Percentiles rank a stretch among this genome's conserved stretches.
phyloP scores from a whole-genome alignment of 345 rosid species.

The Eucalyptus microcorys region DNA sequence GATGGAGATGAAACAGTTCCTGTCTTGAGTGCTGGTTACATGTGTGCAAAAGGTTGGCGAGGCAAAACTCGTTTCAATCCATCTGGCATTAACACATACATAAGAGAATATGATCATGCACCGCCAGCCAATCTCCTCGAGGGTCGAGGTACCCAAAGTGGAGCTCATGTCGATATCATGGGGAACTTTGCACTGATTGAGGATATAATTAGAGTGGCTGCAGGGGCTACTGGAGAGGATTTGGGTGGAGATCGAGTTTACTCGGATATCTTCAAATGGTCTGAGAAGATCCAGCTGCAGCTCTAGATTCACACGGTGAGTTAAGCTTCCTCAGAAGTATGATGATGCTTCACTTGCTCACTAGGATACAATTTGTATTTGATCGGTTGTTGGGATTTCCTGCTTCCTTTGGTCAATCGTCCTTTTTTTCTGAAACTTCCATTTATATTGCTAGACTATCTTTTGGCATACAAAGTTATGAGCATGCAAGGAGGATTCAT shows the following conservation, averaged over 20 bases:
- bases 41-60: constrained; percentile 73
- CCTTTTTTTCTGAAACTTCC: background rate
- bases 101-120: constrained; percentile 53
- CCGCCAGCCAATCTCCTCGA: constrained; percentile 64
- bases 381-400: background rate
- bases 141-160: constrained; percentile 71
- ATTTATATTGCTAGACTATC: background rate
- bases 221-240: constrained; percentile 50
- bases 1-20: constrained; percentile 75
- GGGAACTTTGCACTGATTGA: constrained; percentile 72
- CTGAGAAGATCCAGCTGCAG: constrained; percentile 37
- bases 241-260: constrained; percentile 50
- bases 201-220: constrained; percentile 53
- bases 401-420: background rate
- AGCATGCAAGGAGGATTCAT: background rate
- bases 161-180: constrained; percentile 71
- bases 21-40: constrained; percentile 56
- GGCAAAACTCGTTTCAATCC: constrained; percentile 73
- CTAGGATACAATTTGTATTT: background rate
- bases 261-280: constrained; percentile 51
- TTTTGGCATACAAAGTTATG: background rate
- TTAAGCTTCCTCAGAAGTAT: background rate
- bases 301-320: constrained; percentile 16
- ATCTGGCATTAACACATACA: constrained; percentile 34
- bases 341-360: background rate